Evolutionary conservation across 2,329 filamentous ascomycete species (phyloP).

Genomic region (Colletotrichum caudatum): DNA sequence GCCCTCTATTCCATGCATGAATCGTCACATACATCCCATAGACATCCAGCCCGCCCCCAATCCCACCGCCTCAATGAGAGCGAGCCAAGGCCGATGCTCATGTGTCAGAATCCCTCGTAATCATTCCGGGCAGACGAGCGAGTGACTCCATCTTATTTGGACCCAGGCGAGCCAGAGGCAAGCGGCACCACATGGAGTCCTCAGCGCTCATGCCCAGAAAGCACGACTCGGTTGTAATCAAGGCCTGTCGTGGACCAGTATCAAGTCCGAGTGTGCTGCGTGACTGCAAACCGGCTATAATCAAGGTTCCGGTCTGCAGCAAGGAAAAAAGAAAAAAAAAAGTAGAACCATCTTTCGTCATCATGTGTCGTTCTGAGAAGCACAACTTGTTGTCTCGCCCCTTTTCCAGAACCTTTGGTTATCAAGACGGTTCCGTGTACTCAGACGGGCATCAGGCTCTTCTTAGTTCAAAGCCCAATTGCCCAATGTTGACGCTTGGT

Average conservation of each 20-base stretch:
- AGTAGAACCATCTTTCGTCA: constrained; percentile 23
- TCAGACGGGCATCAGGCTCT: constrained; percentile 3
- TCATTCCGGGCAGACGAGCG: constrained; percentile 22
- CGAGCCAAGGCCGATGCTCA: not conserved
- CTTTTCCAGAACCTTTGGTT: not conserved
- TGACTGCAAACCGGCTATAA: constrained; percentile 6
- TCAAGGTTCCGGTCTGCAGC: constrained; percentile 4
- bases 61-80: not conserved
- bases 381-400: constrained; percentile 3
- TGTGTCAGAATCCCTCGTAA: constrained; percentile 7
- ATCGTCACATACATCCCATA: constrained; percentile 32
- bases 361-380: not conserved
- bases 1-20: constrained; percentile 30
- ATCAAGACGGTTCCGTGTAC: constrained; percentile 11
- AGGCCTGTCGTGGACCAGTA: constrained; percentile 3
- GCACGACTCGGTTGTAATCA: not conserved
- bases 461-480: constrained; percentile 1
- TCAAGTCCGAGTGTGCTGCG: constrained; percentile 4
- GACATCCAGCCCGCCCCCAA: constrained; percentile 9
- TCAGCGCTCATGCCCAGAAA: constrained; percentile 16
- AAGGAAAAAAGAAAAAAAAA: not conserved
- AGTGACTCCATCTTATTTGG: constrained; percentile 7
- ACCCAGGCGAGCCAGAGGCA: not conserved
- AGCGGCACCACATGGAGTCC: not conserved
- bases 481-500: not conserved